These are phyloP conservation scores for Daucus carota DNA, from an alignment of 129 eudicot genomes.

Conservation along the genomic window DNA sequence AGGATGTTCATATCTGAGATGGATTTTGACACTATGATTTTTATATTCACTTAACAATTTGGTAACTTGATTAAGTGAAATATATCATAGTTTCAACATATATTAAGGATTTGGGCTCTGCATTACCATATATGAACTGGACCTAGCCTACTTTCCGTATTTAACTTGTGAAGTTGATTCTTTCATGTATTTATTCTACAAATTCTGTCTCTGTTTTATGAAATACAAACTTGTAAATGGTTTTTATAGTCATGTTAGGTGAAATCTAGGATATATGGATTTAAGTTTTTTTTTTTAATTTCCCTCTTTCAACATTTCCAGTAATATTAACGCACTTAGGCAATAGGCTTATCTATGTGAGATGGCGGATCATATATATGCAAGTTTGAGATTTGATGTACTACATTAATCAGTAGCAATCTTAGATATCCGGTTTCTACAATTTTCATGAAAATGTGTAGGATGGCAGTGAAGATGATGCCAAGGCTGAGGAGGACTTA, in stretches of 20 bases:
- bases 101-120: neutral
- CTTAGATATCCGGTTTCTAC: neutral
- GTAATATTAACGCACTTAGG: neutral
- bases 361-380: neutral
- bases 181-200: neutral
- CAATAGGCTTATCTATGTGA: neutral
- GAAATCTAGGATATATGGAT: neutral
- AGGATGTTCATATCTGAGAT: neutral
- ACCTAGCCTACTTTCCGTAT: neutral
- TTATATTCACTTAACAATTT: neutral
- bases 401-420: neutral
- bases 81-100: neutral
- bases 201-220: neutral
- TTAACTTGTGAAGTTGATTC: neutral
- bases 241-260: neutral
- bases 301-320: too few species aligned
- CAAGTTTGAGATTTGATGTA: neutral
- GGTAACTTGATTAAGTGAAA: neutral
- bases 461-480: constrained; percentile 32
- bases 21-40: neutral
- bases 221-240: neutral
- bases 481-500: constrained; percentile 12
- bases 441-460: constrained; percentile 14
- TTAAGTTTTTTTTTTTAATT: neutral
- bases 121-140: neutral